These are phyloP conservation scores for Craspedostauros australis DNA, from an alignment of 108 stramenopile genomes.

Conservation along the genomic window DNA sequence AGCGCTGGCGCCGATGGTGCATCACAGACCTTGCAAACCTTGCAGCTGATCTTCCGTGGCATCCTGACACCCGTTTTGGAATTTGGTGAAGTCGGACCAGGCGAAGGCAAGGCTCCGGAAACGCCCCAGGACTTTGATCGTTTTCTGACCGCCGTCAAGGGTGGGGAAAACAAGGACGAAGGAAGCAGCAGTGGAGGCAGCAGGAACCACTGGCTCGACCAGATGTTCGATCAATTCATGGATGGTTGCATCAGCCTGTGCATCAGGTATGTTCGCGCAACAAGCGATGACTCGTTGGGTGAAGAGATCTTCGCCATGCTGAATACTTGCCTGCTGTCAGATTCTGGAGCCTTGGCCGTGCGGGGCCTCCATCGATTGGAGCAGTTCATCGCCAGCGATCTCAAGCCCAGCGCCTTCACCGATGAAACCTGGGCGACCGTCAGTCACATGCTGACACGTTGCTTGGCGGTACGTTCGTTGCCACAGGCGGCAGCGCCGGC, in stretches of 20 bases:
- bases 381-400: conserved; percentile 63
- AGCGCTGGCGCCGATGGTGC: conserved; percentile 1
- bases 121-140: conserved; percentile 74
- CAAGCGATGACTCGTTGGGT: conserved; percentile 52
- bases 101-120: conserved; percentile 14
- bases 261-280: conserved; percentile 49
- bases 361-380: conserved; percentile 65
- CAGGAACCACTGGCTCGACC: conserved; percentile 57
- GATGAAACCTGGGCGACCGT: conserved; percentile 83
- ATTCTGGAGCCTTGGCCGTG: conserved; percentile 67
- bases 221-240: conserved; percentile 73
- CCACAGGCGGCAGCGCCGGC: conserved; percentile 12
- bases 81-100: conserved; percentile 42
- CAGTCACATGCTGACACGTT: conserved; percentile 75
- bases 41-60: conserved; percentile 75
- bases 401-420: conserved; percentile 38
- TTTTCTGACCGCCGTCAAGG: conserved; percentile 27
- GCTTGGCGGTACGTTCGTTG: conserved; percentile 54
- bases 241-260: conserved; percentile 76
- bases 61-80: conserved; percentile 81
- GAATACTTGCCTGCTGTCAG: conserved; percentile 76
- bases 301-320: conserved; percentile 81
- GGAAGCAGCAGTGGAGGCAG: background rate
- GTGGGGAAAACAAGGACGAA: conserved; percentile 2
- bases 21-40: conserved; percentile 57